Conservation (phyloP, 441 rosid genomes). For the Breynia disticha region DNA sequence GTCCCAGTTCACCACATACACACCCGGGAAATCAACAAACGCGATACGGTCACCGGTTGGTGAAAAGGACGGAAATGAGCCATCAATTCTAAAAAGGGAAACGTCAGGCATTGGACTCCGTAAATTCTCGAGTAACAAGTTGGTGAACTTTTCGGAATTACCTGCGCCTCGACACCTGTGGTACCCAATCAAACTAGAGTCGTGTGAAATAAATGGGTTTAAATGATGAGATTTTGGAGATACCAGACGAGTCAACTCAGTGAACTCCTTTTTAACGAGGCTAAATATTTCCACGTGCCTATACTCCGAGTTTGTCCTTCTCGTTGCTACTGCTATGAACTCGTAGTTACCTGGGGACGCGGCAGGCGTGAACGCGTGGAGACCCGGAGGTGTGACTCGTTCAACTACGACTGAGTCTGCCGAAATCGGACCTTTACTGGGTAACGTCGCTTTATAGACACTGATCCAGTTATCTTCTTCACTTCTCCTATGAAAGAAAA, state of each 20-base stretch:
- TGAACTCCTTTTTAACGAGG: slow-evolving; percentile 37
- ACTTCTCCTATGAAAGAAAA: slow-evolving; percentile 64
- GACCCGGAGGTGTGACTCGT: slow-evolving; percentile 74
- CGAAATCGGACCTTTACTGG: slow-evolving; percentile 24
- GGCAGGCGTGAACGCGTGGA: slow-evolving; percentile 87
- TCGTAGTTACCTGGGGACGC: slow-evolving; percentile 66
- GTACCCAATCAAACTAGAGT: slow-evolving; percentile 58
- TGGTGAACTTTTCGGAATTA: slow-evolving; percentile 29
- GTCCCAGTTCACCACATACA: slow-evolving; percentile 66
- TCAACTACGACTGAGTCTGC: slow-evolving; percentile 34
- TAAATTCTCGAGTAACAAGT: slow-evolving; percentile 52
- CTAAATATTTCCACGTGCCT: slow-evolving; percentile 82
- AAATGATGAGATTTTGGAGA: slow-evolving; percentile 60
- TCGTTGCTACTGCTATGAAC: slow-evolving; percentile 71
- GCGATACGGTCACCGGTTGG: slow-evolving; percentile 63
- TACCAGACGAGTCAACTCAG: slow-evolving; percentile 56
- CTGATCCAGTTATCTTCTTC: slow-evolving; percentile 68
- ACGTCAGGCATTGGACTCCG: slow-evolving; percentile 37
- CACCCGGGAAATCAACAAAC: slow-evolving; percentile 62
- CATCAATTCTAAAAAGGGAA: slow-evolving; percentile 65
- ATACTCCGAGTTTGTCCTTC: slow-evolving; percentile 43
- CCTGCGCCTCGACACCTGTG: slow-evolving; percentile 58
- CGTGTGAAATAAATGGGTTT: slow-evolving; percentile 78
- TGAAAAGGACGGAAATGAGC: slow-evolving; percentile 84
- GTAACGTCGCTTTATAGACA: slow-evolving; percentile 45